These are phyloP conservation scores for Casuarina glauca DNA, from an alignment of 306 rosid species.

Conservation along the genomic window DNA sequence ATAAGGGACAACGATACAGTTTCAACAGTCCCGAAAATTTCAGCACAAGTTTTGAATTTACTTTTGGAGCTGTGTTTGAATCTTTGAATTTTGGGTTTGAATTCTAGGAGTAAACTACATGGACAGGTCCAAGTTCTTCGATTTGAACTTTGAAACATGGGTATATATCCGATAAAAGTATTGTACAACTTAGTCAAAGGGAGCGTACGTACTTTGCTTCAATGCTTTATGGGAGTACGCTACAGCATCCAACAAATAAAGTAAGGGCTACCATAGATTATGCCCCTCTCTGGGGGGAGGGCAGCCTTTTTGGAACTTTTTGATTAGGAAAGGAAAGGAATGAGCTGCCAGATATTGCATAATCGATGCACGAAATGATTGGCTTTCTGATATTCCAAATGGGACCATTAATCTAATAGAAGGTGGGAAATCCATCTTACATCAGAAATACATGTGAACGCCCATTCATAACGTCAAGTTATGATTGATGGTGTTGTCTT, in stretches of 20 bases:
- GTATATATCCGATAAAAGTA: not conserved
- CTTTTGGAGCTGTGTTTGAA: not conserved
- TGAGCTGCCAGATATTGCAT: not conserved
- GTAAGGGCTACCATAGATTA: not conserved
- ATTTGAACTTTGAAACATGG: not conserved
- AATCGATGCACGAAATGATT: constrained; percentile 4
- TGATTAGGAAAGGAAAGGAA: not conserved
- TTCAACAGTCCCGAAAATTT: not conserved
- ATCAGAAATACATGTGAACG: not conserved
- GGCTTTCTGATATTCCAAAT: constrained; percentile 8
- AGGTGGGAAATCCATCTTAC: not conserved
- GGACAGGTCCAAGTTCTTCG: not conserved
- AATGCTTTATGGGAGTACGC: not conserved
- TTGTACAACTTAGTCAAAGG: not conserved
- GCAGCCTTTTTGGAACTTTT: not conserved
- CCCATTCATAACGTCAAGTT: not conserved
- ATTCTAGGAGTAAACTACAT: not conserved
- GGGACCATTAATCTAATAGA: constrained; percentile 5
- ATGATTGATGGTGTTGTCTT: not conserved
- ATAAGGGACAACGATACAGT: not conserved
- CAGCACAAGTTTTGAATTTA: not conserved
- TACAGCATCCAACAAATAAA: not conserved
- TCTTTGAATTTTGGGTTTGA: not conserved
- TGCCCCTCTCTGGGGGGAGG: not conserved
- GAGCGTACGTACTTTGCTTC: not conserved